Evolutionary conservation across 805 yeast species (phyloP), one percentile per base, ranked within the genome.

Genomic region (Ogataea paradorogensis): DNA sequence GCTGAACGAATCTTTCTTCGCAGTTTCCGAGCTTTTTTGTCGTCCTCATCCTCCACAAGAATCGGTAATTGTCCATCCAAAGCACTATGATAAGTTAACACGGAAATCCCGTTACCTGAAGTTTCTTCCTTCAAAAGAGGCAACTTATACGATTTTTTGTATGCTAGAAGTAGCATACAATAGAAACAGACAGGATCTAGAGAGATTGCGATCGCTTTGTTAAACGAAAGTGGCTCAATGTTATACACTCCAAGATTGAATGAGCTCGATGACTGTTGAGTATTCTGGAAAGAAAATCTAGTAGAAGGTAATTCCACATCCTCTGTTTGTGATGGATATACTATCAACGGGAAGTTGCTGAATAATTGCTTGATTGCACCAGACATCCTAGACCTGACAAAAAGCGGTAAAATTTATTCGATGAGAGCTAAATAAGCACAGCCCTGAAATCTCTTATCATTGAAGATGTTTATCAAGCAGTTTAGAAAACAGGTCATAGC

Each of bases 131-230:
- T 30, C 15, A 42, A 39, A 33, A 48, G 50, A 11, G 82, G 82
- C 21, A 80, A 52, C 27, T 59, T 61, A 28, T 74, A 53, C 1
- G 51, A 45, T 42, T 74, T 71, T 46, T 72, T 74, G 27, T 63
- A 46, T 26, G 78, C 69, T 25, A 80, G 54, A 0, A 73, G 52
- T 16, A 81, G 57, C 33, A 75, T 65, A 9, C 70, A 62, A 14
- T 66, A 64, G 8, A 79, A 56, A 34, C 84, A 74, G 10, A 71
- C 53, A 0, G 88, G 88, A 49, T 82, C 89, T 0, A 76, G 66
- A 1, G 86, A 79, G 1, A 75, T 50, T 13, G 59, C 46, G 1
- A 56, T 48, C 7, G 53, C 42, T 1, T 44, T 51, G 25, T 59
- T 57, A 10, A 61, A 63, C 2, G 56, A 42, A 31, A 60, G 59